Conservation (phyloP, 129 eudicot species). For the Ambrosia trifida region DNA sequence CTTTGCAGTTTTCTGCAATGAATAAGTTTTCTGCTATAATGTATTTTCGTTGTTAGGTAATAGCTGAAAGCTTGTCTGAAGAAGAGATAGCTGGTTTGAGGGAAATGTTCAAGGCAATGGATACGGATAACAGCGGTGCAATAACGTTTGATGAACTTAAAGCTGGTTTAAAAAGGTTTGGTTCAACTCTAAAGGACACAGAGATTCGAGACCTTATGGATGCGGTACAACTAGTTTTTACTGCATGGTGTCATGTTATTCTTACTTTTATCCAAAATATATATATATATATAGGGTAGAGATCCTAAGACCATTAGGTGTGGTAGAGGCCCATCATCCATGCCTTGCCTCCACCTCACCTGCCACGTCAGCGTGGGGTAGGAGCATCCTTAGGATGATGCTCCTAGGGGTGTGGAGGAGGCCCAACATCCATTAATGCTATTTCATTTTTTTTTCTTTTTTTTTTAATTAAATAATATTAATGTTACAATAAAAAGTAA, state of each 20-base stretch:
- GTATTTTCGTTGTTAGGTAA: constrained; percentile 47
- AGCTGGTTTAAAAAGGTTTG: constrained; percentile 82
- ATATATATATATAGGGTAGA: too few relatives aligned
- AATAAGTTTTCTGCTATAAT: background rate
- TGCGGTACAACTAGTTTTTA: constrained; percentile 54
- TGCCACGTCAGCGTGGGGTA: too few relatives aligned
- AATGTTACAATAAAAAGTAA: too few relatives aligned
- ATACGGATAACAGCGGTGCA: constrained; percentile 89
- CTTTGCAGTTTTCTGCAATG: too few relatives aligned
- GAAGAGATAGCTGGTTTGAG: constrained; percentile 86
- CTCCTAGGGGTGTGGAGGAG: too few relatives aligned
- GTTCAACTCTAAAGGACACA: constrained; percentile 82
- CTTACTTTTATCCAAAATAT: background rate
- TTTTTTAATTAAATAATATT: too few relatives aligned
- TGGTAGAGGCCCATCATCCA: too few relatives aligned
- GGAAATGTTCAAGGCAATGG: constrained; percentile 91
- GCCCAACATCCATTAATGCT: too few relatives aligned
- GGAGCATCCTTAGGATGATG: too few relatives aligned
- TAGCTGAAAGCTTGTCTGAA: constrained; percentile 94
- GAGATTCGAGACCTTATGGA: constrained; percentile 97
- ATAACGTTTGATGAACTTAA: constrained; percentile 93
- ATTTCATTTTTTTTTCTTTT: too few relatives aligned
- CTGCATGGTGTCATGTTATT: background rate
- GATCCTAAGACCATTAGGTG: too few relatives aligned
- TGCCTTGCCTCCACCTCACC: too few relatives aligned